A percentile compares a stretch with the other conserved stretches of the same genome.
Conservation (phyloP, 2,329 filamentous ascomycete species). For the Elsinoe necatrix region DNA sequence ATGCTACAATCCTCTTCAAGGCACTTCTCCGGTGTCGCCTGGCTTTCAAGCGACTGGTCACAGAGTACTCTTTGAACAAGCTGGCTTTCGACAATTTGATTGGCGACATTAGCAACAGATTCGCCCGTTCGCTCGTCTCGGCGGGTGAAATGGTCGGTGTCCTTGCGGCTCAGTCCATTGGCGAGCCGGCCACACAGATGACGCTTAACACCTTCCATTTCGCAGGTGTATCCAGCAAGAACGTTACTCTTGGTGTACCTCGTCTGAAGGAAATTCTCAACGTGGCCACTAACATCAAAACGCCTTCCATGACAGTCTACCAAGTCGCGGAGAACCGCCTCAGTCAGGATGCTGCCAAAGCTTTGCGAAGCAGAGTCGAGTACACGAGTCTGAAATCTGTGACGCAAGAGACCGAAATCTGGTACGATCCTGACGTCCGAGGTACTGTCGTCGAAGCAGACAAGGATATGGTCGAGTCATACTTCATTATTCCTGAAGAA, state of each 20-base stretch:
- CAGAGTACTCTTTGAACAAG: conserved; percentile 77
- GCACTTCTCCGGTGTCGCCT: conserved; percentile 80
- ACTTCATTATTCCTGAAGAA: conserved; percentile 89
- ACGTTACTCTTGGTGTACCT: conserved; percentile 96
- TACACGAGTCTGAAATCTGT: conserved; percentile 90
- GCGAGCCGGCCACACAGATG: conserved; percentile 98
- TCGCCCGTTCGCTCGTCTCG: conserved; percentile 74
- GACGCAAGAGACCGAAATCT: conserved; percentile 86
- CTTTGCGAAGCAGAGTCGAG: conserved; percentile 79
- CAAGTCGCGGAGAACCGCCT: conserved; percentile 53
- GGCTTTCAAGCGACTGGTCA: conserved; percentile 86
- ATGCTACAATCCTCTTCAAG: conserved; percentile 86
- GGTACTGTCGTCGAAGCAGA: conserved; percentile 80
- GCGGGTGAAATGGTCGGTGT: conserved; percentile 99
- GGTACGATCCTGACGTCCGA: conserved; percentile 89
- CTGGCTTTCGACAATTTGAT: conserved; percentile 87
- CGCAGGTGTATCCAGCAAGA: conserved; percentile 98
- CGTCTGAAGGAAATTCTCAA: conserved; percentile 99
- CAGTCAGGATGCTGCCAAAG: conserved; percentile 73
- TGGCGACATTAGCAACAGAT: conserved; percentile 82
- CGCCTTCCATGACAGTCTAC: conserved; percentile 91
- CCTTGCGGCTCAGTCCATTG: conserved; percentile 93
- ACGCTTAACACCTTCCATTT: conserved; percentile 99
- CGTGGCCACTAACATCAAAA: conserved; percentile 96
- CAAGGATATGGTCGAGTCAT: conserved; percentile 89